These are phyloP conservation scores for Erodium chrysanthum DNA, from an alignment of 441 rosid species.

Conservation along the genomic window DNA sequence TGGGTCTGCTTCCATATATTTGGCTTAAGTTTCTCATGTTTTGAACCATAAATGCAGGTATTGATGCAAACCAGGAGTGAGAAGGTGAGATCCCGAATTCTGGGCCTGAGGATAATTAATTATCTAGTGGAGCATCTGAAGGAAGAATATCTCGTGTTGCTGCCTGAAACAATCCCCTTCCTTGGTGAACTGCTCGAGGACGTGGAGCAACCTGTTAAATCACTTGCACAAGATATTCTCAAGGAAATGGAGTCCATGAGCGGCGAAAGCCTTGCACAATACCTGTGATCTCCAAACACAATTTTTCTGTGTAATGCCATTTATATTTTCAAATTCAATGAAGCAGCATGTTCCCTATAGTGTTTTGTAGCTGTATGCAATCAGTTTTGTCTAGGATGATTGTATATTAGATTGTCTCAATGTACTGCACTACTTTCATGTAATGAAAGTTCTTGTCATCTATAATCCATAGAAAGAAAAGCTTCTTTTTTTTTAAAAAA, in stretches of 20 bases:
- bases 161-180: constrained; percentile 85
- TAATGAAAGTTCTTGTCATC: too few relatives aligned
- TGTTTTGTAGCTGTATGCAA: too few relatives aligned
- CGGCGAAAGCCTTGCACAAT: constrained; percentile 67
- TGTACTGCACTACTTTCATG: too few relatives aligned
- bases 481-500: too few relatives aligned
- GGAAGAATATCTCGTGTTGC: constrained; percentile 74
- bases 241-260: constrained; percentile 87
- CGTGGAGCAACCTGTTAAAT: constrained; percentile 65
- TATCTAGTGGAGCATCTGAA: constrained; percentile 67
- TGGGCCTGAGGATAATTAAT: constrained; percentile 70
- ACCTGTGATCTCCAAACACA: constrained; percentile 34
- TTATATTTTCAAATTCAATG: neutral
- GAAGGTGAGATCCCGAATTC: constrained; percentile 51
- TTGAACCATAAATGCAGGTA: constrained; percentile 40
- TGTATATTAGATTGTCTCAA: too few relatives aligned
- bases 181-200: constrained; percentile 89
- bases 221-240: constrained; percentile 72
- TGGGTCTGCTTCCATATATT: too few relatives aligned
- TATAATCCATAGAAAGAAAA: too few relatives aligned
- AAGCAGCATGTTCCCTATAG: neutral
- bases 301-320: neutral
- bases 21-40: neutral
- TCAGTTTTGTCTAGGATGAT: too few relatives aligned
- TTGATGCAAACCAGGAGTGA: constrained; percentile 88